Percentiles rank a stretch among this genome's conserved stretches.
phyloP scores from a whole-genome alignment of 441 rosid genomes.

The Corymbia calophylla region DNA sequence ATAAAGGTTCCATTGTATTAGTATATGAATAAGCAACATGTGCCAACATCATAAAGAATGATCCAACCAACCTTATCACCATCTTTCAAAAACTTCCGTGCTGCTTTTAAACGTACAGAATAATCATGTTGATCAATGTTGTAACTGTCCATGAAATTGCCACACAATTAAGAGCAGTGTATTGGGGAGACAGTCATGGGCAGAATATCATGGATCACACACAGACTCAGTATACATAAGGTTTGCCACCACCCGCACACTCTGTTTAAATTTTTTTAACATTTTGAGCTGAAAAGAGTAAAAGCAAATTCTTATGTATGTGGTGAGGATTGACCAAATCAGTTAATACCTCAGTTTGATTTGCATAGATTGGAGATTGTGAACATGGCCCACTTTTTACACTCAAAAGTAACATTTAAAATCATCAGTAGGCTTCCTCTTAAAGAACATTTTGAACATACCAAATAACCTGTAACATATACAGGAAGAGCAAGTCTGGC shows the following conservation, averaged over 20 bases:
- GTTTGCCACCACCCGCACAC: neutral
- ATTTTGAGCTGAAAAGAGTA: neutral
- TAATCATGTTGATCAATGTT: slow-evolving; percentile 95
- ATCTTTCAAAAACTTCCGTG: slow-evolving; percentile 71
- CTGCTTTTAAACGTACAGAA: slow-evolving; percentile 72
- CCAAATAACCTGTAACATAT: neutral
- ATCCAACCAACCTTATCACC: slow-evolving; percentile 75
- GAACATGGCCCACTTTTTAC: neutral
- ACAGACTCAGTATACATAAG: neutral
- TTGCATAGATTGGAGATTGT: neutral
- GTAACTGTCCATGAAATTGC: slow-evolving; percentile 33
- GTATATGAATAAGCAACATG: neutral
- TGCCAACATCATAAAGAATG: neutral
- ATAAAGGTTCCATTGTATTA: neutral
- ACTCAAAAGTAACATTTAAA: neutral
- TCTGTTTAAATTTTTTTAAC: neutral
- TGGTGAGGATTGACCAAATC: neutral
- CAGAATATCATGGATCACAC: neutral
- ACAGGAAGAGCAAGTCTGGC: neutral
- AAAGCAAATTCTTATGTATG: neutral
- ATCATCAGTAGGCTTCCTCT: neutral
- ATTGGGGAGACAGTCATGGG: neutral
- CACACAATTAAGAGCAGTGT: neutral
- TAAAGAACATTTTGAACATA: neutral
- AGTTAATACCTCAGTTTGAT: neutral